phyloP scores from a whole-genome alignment of 2,329 filamentous ascomycete genomes.

The Fusarium armeniacum region DNA sequence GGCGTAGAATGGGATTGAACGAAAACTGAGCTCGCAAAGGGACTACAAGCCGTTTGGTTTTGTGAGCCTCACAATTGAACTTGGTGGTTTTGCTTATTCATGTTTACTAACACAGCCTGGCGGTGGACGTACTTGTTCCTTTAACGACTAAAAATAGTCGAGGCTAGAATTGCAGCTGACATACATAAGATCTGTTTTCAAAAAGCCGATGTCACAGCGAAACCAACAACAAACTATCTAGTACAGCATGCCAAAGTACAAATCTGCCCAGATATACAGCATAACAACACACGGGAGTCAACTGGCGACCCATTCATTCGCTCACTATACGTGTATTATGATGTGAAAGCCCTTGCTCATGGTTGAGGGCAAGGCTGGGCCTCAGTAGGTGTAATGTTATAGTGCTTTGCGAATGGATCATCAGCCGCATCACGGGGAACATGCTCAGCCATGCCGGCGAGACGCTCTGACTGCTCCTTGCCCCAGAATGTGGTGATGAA shows the following conservation, averaged over 20 bases:
- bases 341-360: not conserved
- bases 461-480: constrained; percentile 58
- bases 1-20: constrained; percentile 46
- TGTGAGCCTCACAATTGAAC: constrained; percentile 16
- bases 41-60: constrained; percentile 28
- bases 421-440: constrained; percentile 50
- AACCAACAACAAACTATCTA: not conserved
- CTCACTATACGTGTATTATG: not conserved
- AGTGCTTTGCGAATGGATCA: constrained; percentile 51
- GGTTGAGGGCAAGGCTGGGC: constrained; percentile 37
- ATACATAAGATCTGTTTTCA: not conserved
- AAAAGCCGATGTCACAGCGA: not conserved
- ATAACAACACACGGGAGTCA: not conserved
- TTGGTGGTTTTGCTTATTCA: constrained; percentile 2
- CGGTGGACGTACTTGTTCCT: not conserved
- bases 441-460: constrained; percentile 69
- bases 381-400: constrained; percentile 45
- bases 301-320: not conserved
- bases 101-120: not conserved
- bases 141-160: not conserved
- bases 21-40: constrained; percentile 35
- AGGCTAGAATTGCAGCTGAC: not conserved
- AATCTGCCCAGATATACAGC: not conserved
- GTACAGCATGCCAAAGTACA: not conserved
- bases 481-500: constrained; percentile 64